Base-by-base conservation (phyloP, 768 basidiomycete genomes). In the Steccherinum ochraceum region DNA sequence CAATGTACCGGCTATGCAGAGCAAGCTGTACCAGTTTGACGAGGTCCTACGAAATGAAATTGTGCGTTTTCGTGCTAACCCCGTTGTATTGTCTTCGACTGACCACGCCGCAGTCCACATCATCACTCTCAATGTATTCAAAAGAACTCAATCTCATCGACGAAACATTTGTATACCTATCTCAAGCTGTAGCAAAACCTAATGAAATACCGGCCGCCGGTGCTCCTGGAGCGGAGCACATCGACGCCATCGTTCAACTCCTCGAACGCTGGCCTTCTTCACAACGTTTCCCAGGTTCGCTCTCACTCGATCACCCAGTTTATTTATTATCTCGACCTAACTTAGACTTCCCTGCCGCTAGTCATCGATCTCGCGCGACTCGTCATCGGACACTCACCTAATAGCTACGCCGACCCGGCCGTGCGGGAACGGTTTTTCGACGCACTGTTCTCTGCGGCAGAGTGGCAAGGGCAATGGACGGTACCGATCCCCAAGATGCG, bases 341-440 rank as follows among this genome's bases (percentile, higher is more conserved):
- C 26, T 23, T 24, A 18, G 30, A 23, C 5, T 40, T 10, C 46
- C 35, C 12, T 45, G 12, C 35, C 13, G 11, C 56, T n/a, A 92
- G 91, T 94, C 12, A 81, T 98, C 60, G 95, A 98, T 61, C 77
- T 97, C 12, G 75, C 81, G 47, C 83, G 96, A 39, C 72, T 95
- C 35, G 65, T 95, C 13, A 72, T 81, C 18, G 87, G 80, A 2
- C 84, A 77, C 61, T 78, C 76, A 45, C 78, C 83, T 0, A 72
- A 76, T 5, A 69, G 76, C 2, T 76, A 83, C 52, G 68, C 74
- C 2, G 56, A 65, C 3, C 57, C 76, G 1, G 72, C 64, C 43
- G 55, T 75, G 48, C 74, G 75, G 47, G 71, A 76, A 35, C 67
- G 65, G 18, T 83, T 87, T 63, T 74, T 87, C 19, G 72, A 79